Evolutionary conservation across 805 yeast genomes (phyloP).

Genomic region (Wickerhamiella kurtzmanii): DNA sequence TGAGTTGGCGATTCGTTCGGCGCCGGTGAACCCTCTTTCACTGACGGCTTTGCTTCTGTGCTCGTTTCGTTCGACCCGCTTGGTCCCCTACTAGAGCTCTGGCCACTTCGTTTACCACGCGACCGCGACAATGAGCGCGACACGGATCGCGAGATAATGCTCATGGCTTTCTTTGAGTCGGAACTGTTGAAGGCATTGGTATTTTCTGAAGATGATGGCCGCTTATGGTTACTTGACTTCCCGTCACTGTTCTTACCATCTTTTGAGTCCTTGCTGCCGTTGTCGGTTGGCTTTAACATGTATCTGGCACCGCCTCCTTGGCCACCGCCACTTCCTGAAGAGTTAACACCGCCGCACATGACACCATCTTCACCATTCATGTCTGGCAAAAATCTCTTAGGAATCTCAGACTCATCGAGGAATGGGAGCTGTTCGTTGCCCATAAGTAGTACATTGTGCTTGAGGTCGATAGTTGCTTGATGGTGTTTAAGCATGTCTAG

Average conservation of each 20-base stretch:
- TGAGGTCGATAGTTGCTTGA: conserved; percentile 68
- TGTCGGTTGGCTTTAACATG: neutral
- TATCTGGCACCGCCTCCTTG: neutral
- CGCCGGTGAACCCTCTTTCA: neutral
- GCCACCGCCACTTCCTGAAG: neutral
- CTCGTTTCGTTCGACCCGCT: too few relatives aligned
- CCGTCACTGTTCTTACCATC: neutral
- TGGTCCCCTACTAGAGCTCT: too few relatives aligned
- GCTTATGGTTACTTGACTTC: neutral
- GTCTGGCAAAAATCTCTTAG: conserved; percentile 24
- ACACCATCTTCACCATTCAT: neutral
- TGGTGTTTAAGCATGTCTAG: conserved; percentile 82
- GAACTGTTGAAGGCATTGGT: neutral
- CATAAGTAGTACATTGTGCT: conserved; percentile 47
- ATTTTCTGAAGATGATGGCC: neutral
- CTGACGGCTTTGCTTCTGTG: neutral
- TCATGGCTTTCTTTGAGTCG: neutral
- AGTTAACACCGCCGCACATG: neutral
- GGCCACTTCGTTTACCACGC: too few relatives aligned
- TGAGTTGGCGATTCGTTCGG: neutral
- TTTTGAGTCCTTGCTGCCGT: neutral
- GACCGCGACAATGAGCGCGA: too few relatives aligned
- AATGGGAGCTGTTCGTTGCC: conserved; percentile 66
- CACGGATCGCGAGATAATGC: neutral
- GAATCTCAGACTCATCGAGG: conserved; percentile 57